Conservation (phyloP, 257 asterid species). For the Perilla frutescens region DNA sequence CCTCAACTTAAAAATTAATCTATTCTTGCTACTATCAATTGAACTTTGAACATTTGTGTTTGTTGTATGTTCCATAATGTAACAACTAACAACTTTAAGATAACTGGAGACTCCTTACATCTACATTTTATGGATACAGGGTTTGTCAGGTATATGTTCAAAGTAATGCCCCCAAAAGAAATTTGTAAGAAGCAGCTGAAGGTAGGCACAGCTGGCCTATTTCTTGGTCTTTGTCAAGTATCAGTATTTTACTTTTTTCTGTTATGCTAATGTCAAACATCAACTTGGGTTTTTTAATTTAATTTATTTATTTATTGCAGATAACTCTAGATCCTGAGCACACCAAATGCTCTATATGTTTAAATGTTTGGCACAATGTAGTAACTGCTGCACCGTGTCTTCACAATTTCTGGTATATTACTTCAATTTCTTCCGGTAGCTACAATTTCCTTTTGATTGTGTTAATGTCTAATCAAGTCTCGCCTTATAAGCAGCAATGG, state of each 20-base stretch:
- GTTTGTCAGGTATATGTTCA: conserved; percentile 70
- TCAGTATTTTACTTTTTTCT: not conserved
- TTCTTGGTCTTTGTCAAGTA: conserved; percentile 13
- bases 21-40: not conserved
- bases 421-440: conserved; percentile 29
- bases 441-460: not conserved
- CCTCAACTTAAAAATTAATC: conserved; percentile 14
- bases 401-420: conserved; percentile 86
- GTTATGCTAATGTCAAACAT: conserved; percentile 23
- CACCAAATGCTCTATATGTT: conserved; percentile 89
- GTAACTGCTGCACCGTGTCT: conserved; percentile 98
- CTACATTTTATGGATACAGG: conserved; percentile 53
- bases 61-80: not conserved
- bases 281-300: conserved; percentile 9
- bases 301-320: conserved; percentile 39
- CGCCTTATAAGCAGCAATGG: conserved; percentile 75
- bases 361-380: conserved; percentile 94
- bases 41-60: conserved; percentile 1
- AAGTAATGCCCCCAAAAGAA: conserved; percentile 72
- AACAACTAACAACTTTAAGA: conserved; percentile 19
- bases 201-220: conserved; percentile 49
- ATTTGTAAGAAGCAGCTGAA: conserved; percentile 58
- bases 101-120: conserved; percentile 10
- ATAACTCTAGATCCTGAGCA: conserved; percentile 78
- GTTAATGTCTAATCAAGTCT: conserved; percentile 6